phyloP scores from a whole-genome alignment of 345 rosid genomes.

The Salix viminalis region DNA sequence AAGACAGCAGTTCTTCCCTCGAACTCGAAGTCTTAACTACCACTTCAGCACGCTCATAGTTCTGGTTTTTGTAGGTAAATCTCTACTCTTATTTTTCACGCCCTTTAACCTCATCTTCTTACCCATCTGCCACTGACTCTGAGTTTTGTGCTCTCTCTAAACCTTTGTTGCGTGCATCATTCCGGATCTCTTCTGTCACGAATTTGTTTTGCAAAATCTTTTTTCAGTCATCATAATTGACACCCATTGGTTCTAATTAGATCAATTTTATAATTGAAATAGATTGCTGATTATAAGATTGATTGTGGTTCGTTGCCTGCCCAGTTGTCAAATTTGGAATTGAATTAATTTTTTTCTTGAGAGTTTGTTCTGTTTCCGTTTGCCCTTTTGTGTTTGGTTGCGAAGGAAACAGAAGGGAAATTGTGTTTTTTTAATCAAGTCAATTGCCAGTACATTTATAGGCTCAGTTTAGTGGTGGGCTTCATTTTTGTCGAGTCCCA shows the following conservation, averaged over 20 bases:
- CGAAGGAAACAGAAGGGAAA: background rate
- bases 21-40: background rate
- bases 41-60: background rate
- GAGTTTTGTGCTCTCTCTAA: background rate
- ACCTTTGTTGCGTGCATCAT: background rate
- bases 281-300: background rate
- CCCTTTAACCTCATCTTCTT: background rate
- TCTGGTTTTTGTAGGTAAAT: background rate
- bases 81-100: background rate
- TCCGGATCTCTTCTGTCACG: background rate
- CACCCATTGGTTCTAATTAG: no score
- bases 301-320: background rate
- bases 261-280: background rate
- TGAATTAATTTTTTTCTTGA: background rate
- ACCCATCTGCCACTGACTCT: background rate
- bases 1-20: no score
- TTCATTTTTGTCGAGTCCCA: background rate
- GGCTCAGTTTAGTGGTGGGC: background rate
- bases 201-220: no score
- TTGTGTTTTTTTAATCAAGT: no score
- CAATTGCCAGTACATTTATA: background rate
- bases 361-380: no score
- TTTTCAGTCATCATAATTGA: no score
- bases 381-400: background rate
- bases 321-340: background rate